Base-by-base conservation (phyloP, 2,329 filamentous ascomycete genomes). In the Pseudogymnoascus sp. region DNA sequence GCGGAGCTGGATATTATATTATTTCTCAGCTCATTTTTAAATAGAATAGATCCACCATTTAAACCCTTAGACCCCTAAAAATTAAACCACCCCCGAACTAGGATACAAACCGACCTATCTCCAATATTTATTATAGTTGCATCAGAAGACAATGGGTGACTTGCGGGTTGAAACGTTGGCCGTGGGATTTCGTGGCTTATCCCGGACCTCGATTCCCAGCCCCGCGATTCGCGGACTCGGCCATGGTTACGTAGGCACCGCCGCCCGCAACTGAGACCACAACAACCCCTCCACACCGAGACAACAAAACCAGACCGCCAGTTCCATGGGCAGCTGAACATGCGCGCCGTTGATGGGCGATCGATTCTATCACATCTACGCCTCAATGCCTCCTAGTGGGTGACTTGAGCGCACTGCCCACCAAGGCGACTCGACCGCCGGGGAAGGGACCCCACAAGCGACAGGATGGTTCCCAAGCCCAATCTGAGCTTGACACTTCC, bases 401-500 rank as follows among this genome's bases (percentile, higher is more conserved):
- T 52, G 14, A 52, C 30, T 11, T 16, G 14, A 52, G 25, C 14
- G 45, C n/a, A 16, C 25, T 30, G 45, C 25, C 45, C 25, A 52
- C 23, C 45, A 52, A 52, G 25, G 25, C 11, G 45, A 52, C 45
- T 30, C 25, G 45, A 52, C 25, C 14, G 14, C 7, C 45, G 8
- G 25, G 8, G 45, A 52, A 4, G n/a, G 14, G 45, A 52, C 7
- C 25, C n/a, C 19, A 5, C n/a, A 33, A 38, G 45, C 11, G 45
- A 52, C 33, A 74, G 66, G 63, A 83, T 82, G 78, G 81, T 86
- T 62, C 83, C 83, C 61, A 77, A 79, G 67, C 84, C 84, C 33
- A 79, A 79, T 49, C 71, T 87, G 66, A 84, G 82, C 69, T 90
- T 97, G 72, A 88, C 86, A 22, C 85, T 97, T 62, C 92, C 92